Percentiles rank a stretch among this genome's conserved stretches.
These are phyloP conservation scores for Spinacia oleracea DNA, from an alignment of 179 eudicot genomes.

Conservation along the genomic window DNA sequence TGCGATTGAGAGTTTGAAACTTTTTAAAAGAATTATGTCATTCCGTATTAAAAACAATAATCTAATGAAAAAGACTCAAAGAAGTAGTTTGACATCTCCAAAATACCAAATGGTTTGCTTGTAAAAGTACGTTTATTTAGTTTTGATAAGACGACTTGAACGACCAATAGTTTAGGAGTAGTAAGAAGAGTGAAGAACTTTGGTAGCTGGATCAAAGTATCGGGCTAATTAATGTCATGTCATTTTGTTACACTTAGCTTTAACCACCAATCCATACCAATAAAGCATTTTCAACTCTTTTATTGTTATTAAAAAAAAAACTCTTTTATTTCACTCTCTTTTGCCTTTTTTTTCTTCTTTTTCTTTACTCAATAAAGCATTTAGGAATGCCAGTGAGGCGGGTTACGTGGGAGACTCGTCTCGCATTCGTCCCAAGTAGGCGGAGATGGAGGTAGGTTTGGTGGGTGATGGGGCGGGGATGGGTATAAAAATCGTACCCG, in stretches of 20 bases:
- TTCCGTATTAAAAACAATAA: background rate
- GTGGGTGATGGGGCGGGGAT: too few relatives aligned
- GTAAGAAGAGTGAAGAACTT: background rate
- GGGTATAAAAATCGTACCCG: too few relatives aligned
- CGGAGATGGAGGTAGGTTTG: too few relatives aligned
- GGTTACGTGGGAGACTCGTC: too few relatives aligned
- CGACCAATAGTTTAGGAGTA: slow-evolving; percentile 11
- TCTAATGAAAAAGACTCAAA: background rate
- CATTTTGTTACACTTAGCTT: slow-evolving; percentile 13
- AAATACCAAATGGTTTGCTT: background rate
- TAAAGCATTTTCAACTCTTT: background rate
- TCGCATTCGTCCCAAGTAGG: too few relatives aligned
- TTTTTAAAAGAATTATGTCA: background rate
- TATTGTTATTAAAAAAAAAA: too few relatives aligned
- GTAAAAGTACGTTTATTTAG: background rate
- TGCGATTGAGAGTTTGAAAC: background rate
- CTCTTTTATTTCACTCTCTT: background rate
- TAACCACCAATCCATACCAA: background rate
- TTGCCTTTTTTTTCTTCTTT: background rate
- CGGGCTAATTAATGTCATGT: background rate
- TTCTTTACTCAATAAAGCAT: background rate
- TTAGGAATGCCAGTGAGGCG: too few relatives aligned
- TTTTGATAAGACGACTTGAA: background rate
- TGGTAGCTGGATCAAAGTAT: background rate
- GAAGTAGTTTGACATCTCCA: background rate